These are phyloP conservation scores for Aspergillus sp. DNA, from an alignment of 2,329 filamentous ascomycete species.

Conservation along the genomic window DNA sequence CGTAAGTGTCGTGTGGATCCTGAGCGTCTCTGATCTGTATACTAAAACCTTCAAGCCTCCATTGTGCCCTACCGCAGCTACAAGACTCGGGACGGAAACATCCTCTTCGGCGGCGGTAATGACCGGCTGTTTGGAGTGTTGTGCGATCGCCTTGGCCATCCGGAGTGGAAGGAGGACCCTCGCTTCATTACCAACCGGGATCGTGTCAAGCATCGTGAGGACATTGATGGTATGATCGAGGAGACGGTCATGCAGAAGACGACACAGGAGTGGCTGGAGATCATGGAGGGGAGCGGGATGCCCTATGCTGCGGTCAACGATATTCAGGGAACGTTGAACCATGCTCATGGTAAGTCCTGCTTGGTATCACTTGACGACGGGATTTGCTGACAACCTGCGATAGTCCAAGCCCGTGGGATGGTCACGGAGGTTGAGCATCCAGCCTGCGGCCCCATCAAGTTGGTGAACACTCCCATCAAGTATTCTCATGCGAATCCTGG, in stretches of 20 bases:
- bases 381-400: not conserved
- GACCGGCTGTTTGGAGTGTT: constrained; percentile 62
- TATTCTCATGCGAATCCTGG: constrained; percentile 79
- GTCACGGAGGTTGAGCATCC: constrained; percentile 83
- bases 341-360: constrained; percentile 69
- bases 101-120: constrained; percentile 64
- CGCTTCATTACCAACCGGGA: constrained; percentile 60
- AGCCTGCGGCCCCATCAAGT: constrained; percentile 77
- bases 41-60: constrained; percentile 61
- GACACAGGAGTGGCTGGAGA: constrained; percentile 81
- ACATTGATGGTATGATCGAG: constrained; percentile 79
- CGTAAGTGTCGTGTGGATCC: constrained; percentile 52
- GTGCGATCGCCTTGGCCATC: constrained; percentile 56
- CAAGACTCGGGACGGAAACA: constrained; percentile 61
- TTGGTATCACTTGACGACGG: too few species aligned
- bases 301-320: constrained; percentile 96
- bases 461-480: constrained; percentile 94
- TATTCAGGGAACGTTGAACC: constrained; percentile 77
- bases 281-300: constrained; percentile 88
- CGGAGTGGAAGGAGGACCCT: constrained; percentile 58
- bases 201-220: constrained; percentile 65
- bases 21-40: too few species aligned
- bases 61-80: constrained; percentile 95
- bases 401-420: constrained; percentile 76
- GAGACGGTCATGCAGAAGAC: constrained; percentile 70